Base-by-base conservation (phyloP, 768 basidiomycete species). In the Cystobasidium tubakii region DNA sequence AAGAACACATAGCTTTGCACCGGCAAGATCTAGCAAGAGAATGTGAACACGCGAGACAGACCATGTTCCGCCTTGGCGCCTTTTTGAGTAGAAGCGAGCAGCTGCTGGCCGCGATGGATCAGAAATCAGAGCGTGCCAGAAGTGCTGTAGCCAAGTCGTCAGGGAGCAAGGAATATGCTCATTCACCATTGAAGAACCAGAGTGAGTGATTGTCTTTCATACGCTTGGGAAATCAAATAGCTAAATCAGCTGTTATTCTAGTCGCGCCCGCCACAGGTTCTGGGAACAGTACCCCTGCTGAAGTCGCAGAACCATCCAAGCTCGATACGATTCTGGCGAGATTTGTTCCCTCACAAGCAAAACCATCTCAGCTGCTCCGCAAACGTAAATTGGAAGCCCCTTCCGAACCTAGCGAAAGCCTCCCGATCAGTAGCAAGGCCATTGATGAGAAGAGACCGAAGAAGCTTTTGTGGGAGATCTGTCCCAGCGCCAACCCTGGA, bases 401-500 rank as follows among this genome's bases (percentile, higher is more conserved):
- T n/a, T 6, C 25, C 12, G 69, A 60, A 29, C 13, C 10, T 23
- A 60, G 33, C 2, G 57, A 60, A 12, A 21, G 4, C 15, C 2
- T 29, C 3, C 25, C 2, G 4, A 36, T 57, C 54, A 60, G 23
- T 36, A 60, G 21, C 33, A 71, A 71, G 27, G 36, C 50, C 15
- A 10, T 29, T 23, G 42, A 25, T 4, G 29, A 71, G 15, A 55
- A 62, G 39, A 43, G 66, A 23, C 44, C 69, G 31, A 21, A 23
- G 10, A 55, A 60, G 43, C 69, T 71, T n/a, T 25, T 71, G 19
- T 71, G 69, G 69, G 69, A 36, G 33, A 71, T 71, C 1, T 71
- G 69, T 34, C 69, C 69, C 10, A 33, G 36, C n/a, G 54, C 53
- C 6, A 60, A 54, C 6, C 29, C 69, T 17, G 69, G n/a, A 25